These are phyloP conservation scores for Colletotrichum destructivum DNA, from an alignment of 2,329 filamentous ascomycete genomes.

Conservation along the genomic window DNA sequence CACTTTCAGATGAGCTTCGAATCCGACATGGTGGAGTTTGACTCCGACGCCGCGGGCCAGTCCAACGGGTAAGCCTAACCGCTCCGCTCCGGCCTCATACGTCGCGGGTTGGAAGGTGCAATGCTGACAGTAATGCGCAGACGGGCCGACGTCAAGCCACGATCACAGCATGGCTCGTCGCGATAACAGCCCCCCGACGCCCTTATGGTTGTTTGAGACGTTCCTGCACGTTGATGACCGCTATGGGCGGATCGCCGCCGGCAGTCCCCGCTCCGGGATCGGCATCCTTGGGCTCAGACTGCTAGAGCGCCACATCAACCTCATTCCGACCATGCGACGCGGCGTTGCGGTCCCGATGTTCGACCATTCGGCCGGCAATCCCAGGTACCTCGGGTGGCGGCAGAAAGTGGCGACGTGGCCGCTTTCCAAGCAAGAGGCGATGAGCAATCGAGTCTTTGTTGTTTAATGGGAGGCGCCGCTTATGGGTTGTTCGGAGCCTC, in stretches of 20 bases:
- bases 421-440: conserved; percentile 45
- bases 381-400: conserved; percentile 46
- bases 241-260: conserved; percentile 51
- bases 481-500: neutral
- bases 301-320: conserved; percentile 50
- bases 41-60: conserved; percentile 24
- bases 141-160: conserved; percentile 44
- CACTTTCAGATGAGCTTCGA: conserved; percentile 35
- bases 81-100: neutral
- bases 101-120: neutral
- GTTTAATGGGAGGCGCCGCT: conserved; percentile 15
- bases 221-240: conserved; percentile 43
- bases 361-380: conserved; percentile 26
- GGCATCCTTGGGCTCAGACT: conserved; percentile 48
- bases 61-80: conserved; percentile 19
- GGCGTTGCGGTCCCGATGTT: conserved; percentile 50
- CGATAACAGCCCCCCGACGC: neutral
- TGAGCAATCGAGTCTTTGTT: conserved; percentile 28
- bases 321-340: conserved; percentile 47
- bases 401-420: conserved; percentile 53
- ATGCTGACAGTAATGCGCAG: conserved; percentile 19
- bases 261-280: conserved; percentile 45
- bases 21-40: conserved; percentile 37
- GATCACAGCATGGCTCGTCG: conserved; percentile 42
- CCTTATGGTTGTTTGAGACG: conserved; percentile 32